phyloP scores from a whole-genome alignment of 805 yeast species.

The Barnettozyma wickerhamii region DNA sequence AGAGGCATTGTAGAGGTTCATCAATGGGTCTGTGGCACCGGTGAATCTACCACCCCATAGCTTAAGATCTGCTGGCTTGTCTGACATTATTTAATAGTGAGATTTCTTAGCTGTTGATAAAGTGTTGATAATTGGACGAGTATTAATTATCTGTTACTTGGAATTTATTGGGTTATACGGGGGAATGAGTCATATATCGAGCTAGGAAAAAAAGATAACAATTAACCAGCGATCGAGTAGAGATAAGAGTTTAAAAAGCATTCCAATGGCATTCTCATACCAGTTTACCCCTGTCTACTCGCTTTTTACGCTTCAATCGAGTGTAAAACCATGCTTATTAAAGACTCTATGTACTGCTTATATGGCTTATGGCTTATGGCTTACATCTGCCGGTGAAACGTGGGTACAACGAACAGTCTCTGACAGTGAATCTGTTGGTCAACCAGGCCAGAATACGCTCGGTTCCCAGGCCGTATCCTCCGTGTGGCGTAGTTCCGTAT shows the following conservation, averaged over 20 bases:
- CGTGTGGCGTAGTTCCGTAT: slow-evolving; percentile 98
- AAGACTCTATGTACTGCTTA: no score
- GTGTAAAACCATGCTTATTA: no score
- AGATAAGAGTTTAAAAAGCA: no score
- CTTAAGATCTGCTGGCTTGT: slow-evolving; percentile 50
- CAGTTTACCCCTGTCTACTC: no score
- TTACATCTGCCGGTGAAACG: slow-evolving; percentile 97
- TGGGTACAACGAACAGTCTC: slow-evolving; percentile 97
- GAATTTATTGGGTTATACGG: no score
- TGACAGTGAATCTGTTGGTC: slow-evolving; percentile 94
- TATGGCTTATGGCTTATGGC: no score
- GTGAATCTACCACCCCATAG: slow-evolving; percentile 99
- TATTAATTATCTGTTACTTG: no score
- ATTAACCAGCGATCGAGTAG: no score
- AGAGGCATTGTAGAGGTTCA: slow-evolving; percentile 96
- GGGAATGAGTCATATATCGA: no score
- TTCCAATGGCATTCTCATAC: no score
- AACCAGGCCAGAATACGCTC: slow-evolving; percentile 98
- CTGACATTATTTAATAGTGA: slow-evolving; percentile 14
- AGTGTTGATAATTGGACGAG: not conserved
- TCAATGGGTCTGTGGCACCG: slow-evolving; percentile 93
- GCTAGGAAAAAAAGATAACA: no score
- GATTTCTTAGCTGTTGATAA: not conserved
- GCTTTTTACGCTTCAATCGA: no score
- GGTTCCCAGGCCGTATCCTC: slow-evolving; percentile 98